Evolutionary conservation across 306 rosid species (phyloP), one percentile per base, ranked within the genome.

Genomic region (Medicago truncatula): DNA sequence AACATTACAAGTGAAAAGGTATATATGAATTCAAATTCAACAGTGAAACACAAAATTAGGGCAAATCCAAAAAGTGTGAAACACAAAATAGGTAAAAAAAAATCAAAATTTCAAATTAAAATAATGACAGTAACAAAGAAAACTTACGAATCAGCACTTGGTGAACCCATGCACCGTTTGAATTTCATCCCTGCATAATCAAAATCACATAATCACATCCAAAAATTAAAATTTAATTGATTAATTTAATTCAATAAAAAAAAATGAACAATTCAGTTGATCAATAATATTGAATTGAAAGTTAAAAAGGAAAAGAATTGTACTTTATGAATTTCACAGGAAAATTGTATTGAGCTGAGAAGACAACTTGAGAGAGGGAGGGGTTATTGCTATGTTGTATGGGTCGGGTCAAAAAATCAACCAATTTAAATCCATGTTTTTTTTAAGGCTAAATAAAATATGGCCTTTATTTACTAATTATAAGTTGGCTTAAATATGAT

Each of bases 111-210:
- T 67, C 4, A 56, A 47, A 34, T 10, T 25, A 7, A 9, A 14
- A 49, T 49, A 49, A 49, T 7, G n/a, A 49, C 5, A 49, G 1
- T 0, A 23, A 67, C 67, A 2, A 1, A 57, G 17, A 44, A 31
- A 58, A 71, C 92, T 67, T 84, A 91, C 97, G 92, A 87, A 83
- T 89, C 89, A 46, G 72, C 87, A 36, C 90, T 85, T 8, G 92
- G 84, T 18, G 93, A 83, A 63, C 71, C 66, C 61, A 84, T 76
- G 52, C 95, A 89, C 4, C 91, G 89, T 66, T 89, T 91, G 59
- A 88, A 83, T 83, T 85, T 87, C 96, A 90, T 90, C 76, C 52
- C 83, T 87, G 83, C 71, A 66, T 46, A 67, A 54, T 17, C 40
- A 60, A 74, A 59, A 60, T 13, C 53, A 76, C 8, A 67, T 2